Base-by-base conservation (phyloP, 192 early-diverging fungal genomes). In the Dissophora ornata region DNA sequence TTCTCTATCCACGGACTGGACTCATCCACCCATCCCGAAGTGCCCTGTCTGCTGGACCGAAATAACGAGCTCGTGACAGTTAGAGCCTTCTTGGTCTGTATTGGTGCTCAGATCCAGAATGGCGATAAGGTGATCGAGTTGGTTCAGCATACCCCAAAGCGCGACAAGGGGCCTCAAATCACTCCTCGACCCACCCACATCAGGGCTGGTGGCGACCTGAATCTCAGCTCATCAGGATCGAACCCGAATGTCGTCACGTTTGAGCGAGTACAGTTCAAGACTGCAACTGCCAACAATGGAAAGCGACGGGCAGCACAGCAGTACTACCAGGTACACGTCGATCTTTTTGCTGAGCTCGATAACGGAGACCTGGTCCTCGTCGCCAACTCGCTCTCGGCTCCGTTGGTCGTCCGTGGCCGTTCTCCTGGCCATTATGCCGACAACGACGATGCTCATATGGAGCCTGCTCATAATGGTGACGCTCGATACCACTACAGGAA, bases 191-290 rank as follows among this genome's bases (percentile, higher is more conserved):
- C 84, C 24, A 88, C 84, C 58, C 77, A 87, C 1, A 81, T 89
- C 57, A 68, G 83, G 18, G 78, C 88, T 3, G 88, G 84, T 41
- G 89, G 89, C 2, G 88, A 88, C 54, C 55, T 90, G n/a, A 84
- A 74, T 61, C 8, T 54, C n/a, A 45, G 69, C 24, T 56, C 63
- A 22, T 77, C 77, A 10, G 64, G 67, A 36, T 50, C 77, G 30
- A 84, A 83, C 54, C 62, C 82, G 32, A 81, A 81, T 30, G 82
- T 87, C 0, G 89, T 90, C 12, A 92, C 93, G 49, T 98, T 95
- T 80, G 95, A 98, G 60, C 88, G 97, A 26, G 84, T 98, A 26
- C 97, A 98, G 83, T 98, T 98, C 89, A 98, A 98, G 69, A 91
- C 92, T 0, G 96, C 96, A 19, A 98, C 97, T 0, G 94, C 94